Evolutionary conservation across 1,139 yeast species (phyloP), one percentile per base, ranked within the genome.

Genomic region (Suhomyces anneliseae): DNA sequence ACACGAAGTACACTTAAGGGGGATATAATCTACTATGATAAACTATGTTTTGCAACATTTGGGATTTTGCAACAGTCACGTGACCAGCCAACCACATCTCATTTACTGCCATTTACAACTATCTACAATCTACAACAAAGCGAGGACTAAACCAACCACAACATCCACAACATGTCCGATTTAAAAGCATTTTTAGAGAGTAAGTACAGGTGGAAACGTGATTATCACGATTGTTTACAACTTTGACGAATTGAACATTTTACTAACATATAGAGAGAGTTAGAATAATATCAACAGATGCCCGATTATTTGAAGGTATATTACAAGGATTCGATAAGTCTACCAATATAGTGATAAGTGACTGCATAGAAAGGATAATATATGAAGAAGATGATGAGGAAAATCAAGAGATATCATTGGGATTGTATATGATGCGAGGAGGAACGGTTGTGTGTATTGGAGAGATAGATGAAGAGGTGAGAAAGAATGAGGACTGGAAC

Each of bases 311-410:
- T 47, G 76, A 81, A 62, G 98, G 97, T 1, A 74, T 68, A 27
- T 76, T 92, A 36, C 85, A 84, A 61, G 96, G 97, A 19, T 90
- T 77, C 59, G 98, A 92, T 64, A 85, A 86, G 57, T 74, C 86
- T 43, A 86, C 95, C 27, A 92, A 92, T 60, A 60, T 92, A 19
- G 75, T 90, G 37, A 70, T 92, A 38, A 68, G 83, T 8, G 68
- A 76, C 33, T 76, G 93, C n/a, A 65, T 76, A 34, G 93, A 87
- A 60, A 60, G 79, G 37, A 61, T 79, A 36, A 66, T 80, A 34
- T 69, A 69, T 38, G 47, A 42, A 11, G 63, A 64, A 1, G 79
- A 75, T 26, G 79, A 72, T 6, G 73, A 80, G 7, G 79, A 76
- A 45, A 78, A 78, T 41, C 76, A 82, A 38, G 78, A 76, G 29